phyloP scores from a whole-genome alignment of 257 asterid species.

The Solanum chiquidenum region DNA sequence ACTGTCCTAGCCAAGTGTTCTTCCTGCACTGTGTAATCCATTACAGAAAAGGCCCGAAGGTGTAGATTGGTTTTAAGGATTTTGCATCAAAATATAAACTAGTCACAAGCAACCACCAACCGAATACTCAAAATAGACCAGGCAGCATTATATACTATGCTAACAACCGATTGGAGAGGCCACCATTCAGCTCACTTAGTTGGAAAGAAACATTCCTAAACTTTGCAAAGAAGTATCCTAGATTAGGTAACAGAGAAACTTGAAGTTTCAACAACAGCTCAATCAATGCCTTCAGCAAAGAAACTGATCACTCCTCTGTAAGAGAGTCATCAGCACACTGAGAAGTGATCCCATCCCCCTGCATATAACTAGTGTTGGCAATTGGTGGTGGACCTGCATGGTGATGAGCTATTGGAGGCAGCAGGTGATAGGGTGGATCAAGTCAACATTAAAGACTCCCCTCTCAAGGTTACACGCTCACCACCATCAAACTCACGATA shows the following conservation, averaged over 20 bases:
- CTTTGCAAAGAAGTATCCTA: background rate
- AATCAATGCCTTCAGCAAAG: background rate
- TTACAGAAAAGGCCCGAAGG: background rate
- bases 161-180: background rate
- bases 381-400: conserved; percentile 31
- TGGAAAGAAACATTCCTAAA: background rate
- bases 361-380: conserved; percentile 28
- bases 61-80: background rate
- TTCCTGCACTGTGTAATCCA: background rate
- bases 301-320: conserved; percentile 22
- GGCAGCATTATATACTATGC: background rate
- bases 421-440: conserved; percentile 19
- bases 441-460: conserved; percentile 38
- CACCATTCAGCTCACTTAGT: background rate
- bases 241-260: background rate
- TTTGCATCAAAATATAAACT: background rate
- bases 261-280: background rate
- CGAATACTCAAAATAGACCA: background rate
- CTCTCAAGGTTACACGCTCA: conserved; percentile 52
- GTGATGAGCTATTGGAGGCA: conserved; percentile 35
- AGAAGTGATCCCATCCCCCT: conserved; percentile 45
- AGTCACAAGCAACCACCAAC: background rate
- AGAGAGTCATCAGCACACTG: conserved; percentile 24
- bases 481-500: conserved; percentile 74
- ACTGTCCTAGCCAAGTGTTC: background rate